These are phyloP conservation scores for Penicillium desertorum DNA, from an alignment of 495 filamentous ascomycete species.

Conservation along the genomic window DNA sequence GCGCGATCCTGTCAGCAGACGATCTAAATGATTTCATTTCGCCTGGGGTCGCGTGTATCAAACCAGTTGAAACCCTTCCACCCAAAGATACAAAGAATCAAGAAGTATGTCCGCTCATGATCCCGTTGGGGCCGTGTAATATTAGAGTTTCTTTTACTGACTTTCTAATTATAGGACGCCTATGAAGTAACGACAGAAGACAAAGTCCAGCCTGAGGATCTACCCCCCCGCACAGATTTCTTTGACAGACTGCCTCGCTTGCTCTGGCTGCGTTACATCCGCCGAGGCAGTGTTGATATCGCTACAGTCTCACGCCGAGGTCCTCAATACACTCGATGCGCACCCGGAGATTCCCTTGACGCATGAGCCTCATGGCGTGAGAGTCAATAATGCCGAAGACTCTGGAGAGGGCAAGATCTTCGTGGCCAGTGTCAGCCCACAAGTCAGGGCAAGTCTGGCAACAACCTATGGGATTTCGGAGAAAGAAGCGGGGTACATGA, in stretches of 20 bases:
- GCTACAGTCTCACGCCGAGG: conserved; percentile 87
- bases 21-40: conserved; percentile 99
- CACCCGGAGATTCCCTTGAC: conserved; percentile 51
- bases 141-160: conserved; percentile 17
- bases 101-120: conserved; percentile 32
- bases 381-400: conserved; percentile 25
- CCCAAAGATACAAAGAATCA: conserved; percentile 39
- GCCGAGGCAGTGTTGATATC: conserved; percentile 93
- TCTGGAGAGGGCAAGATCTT: conserved; percentile 65
- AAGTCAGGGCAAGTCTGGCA: conserved; percentile 82
- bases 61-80: conserved; percentile 89
- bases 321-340: conserved; percentile 75
- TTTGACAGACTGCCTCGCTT: conserved; percentile 94
- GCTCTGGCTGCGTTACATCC: conserved; percentile 95
- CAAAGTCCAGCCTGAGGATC: conserved; percentile 57
- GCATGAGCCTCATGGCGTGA: conserved; percentile 24
- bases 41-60: conserved; percentile 96
- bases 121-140: neutral
- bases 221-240: conserved; percentile 81
- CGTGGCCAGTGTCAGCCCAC: conserved; percentile 87
- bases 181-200: conserved; percentile 94
- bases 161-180: conserved; percentile 50
- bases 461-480: conserved; percentile 74
- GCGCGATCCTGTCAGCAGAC: conserved; percentile 92
- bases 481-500: conserved; percentile 73